Percentiles rank a stretch among this genome's conserved stretches.
These are phyloP conservation scores for Chaetomiaceae sp. DNA, from an alignment of 2,329 filamentous ascomycete species.

Conservation along the genomic window DNA sequence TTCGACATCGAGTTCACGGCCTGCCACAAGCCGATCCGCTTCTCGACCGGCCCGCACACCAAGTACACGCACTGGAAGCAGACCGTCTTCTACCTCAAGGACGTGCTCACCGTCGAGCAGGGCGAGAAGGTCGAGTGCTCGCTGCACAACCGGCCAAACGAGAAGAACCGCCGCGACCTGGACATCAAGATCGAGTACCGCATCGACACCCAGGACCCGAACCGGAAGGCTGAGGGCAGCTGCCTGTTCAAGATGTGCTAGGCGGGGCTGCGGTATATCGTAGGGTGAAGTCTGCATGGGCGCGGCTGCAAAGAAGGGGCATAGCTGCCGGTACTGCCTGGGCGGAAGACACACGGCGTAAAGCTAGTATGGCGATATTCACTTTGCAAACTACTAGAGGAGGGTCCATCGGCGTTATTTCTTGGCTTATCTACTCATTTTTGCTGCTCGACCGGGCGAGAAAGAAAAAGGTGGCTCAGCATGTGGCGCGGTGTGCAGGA, in stretches of 20 bases:
- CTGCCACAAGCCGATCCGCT: conserved; percentile 95
- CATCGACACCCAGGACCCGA: conserved; percentile 68
- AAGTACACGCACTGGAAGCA: conserved; percentile 99
- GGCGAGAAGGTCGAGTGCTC: conserved; percentile 72
- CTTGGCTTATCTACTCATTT: conserved; percentile 1
- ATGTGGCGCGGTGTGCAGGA: not conserved
- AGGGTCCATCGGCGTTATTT: conserved; percentile 12
- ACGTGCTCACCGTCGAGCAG: conserved; percentile 85
- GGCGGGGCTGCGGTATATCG: conserved; percentile 4
- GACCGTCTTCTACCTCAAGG: conserved; percentile 95
- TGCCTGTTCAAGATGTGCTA: conserved; percentile 79
- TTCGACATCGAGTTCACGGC: conserved; percentile 98
- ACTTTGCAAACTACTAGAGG: conserved; percentile 1
- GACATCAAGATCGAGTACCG: conserved; percentile 85
- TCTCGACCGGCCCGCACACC: conserved; percentile 94
- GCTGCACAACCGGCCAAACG: conserved; percentile 79
- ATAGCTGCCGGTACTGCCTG: no score
- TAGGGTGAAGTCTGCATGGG: no score
- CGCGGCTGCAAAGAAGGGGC: no score
- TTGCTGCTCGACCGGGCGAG: not conserved
- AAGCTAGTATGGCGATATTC: no score
- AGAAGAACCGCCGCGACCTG: conserved; percentile 89
- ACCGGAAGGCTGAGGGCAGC: conserved; percentile 59
- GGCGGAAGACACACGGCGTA: no score
- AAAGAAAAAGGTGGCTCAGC: not conserved